Evolutionary conservation across 73 alveolate genomes (phyloP).

Genomic region (Blepharisma japonicum): DNA sequence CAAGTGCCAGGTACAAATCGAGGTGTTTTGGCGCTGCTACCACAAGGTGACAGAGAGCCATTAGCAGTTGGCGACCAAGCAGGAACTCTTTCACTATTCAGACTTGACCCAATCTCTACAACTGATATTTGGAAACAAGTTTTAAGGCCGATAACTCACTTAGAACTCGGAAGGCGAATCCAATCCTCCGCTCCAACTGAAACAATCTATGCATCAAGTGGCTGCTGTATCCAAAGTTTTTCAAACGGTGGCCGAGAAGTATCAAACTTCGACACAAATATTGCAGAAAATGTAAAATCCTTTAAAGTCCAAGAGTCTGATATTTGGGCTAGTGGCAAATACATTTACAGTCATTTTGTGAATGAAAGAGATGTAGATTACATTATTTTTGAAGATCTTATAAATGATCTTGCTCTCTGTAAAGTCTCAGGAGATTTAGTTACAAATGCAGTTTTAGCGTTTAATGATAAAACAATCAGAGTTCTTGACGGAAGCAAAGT

Average conservation of each 20-base stretch:
- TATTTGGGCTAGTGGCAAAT: conserved; percentile 17
- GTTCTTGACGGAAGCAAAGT: neutral
- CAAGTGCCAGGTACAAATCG: conserved; percentile 27
- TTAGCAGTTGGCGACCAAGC: conserved; percentile 14
- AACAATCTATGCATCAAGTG: conserved; percentile 19
- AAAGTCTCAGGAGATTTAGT: conserved; percentile 28
- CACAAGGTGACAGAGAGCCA: neutral
- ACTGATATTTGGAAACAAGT: neutral
- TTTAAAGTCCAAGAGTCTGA: conserved; percentile 24
- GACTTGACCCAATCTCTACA: neutral
- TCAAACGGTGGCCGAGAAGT: neutral
- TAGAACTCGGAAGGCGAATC: neutral
- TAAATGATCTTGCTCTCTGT: conserved; percentile 20
- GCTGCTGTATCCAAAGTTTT: neutral
- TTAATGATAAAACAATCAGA: conserved; percentile 20
- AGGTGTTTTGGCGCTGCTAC: neutral
- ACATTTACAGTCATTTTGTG: conserved; percentile 2
- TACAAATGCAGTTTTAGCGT: conserved; percentile 20
- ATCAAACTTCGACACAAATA: conserved; percentile 21
- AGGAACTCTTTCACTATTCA: neutral
- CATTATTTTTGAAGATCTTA: neutral
- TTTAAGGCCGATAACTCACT: conserved; percentile 6
- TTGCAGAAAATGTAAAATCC: conserved; percentile 21
- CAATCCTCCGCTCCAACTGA: neutral
- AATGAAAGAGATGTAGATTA: conserved; percentile 16